Evolutionary conservation across 345 rosid species (phyloP).

Genomic region (sweet orange (Citrus sinensis)): DNA sequence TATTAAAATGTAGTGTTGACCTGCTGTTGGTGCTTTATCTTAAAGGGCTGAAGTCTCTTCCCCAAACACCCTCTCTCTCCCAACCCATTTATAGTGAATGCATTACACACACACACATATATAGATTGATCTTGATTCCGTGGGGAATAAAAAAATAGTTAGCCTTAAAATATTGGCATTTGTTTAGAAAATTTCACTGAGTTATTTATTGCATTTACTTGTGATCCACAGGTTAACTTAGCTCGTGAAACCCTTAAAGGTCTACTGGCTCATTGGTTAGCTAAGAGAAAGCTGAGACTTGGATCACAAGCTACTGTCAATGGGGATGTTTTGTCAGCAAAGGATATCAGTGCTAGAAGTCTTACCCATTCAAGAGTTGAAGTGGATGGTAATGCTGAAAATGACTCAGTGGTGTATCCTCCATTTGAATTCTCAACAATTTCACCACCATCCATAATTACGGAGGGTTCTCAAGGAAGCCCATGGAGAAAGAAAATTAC

Average conservation of each 20-base stretch:
- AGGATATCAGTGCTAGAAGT: constrained; percentile 58
- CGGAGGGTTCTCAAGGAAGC: constrained; percentile 98
- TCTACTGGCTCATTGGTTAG: constrained; percentile 81
- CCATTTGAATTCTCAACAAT: constrained; percentile 82
- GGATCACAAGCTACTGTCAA: constrained; percentile 64
- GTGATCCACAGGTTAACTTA: constrained; percentile 71
- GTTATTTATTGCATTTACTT: constrained; percentile 12
- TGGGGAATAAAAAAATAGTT: background rate
- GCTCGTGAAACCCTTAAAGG: constrained; percentile 99
- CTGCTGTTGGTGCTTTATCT: background rate
- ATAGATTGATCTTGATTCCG: background rate
- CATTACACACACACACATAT: background rate
- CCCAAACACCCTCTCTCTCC: background rate
- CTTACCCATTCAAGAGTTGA: constrained; percentile 58
- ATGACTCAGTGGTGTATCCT: constrained; percentile 80
- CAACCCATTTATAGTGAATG: background rate
- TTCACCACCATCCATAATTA: constrained; percentile 88
- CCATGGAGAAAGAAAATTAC: constrained; percentile 96
- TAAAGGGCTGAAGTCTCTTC: background rate
- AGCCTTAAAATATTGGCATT: background rate
- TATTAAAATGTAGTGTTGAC: background rate
- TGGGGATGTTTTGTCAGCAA: constrained; percentile 67
- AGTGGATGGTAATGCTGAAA: constrained; percentile 65
- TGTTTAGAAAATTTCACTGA: background rate
- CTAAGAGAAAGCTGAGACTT: constrained; percentile 72